Conservation (phyloP, 2,329 filamentous ascomycete genomes). For the Beauveria pseudobassiana region DNA sequence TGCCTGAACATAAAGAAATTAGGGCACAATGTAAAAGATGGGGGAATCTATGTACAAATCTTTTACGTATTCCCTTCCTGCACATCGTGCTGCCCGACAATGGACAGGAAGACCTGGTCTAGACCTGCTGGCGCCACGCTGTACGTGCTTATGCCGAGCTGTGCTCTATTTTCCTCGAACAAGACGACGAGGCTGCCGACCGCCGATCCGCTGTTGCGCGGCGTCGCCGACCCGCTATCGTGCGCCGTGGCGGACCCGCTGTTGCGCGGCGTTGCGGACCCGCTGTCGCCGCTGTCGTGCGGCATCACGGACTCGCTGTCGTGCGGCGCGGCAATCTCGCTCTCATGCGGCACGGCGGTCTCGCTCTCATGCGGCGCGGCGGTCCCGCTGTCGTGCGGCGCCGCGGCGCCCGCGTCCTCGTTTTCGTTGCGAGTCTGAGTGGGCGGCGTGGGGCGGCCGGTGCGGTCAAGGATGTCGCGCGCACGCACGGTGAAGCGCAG, state of each 20-base stretch:
- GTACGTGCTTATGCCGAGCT: conserved; percentile 74
- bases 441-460: not conserved
- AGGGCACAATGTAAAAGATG: no score
- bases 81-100: conserved; percentile 74
- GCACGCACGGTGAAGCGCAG: conserved; percentile 73
- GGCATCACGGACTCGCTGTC: conserved; percentile 29
- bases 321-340: conserved; percentile 32
- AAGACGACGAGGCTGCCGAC: conserved; percentile 64
- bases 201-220: conserved; percentile 34
- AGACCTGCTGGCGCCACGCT: conserved; percentile 80
- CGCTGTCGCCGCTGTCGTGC: conserved; percentile 14
- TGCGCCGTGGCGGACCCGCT: conserved; percentile 31
- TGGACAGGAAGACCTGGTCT: conserved; percentile 83
- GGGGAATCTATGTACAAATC: no score
- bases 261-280: conserved; percentile 34
- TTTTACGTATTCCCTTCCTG: conserved; percentile 54
- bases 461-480: conserved; percentile 14
- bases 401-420: conserved; percentile 22
- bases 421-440: not conserved
- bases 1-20: no score
- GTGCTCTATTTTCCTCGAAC: conserved; percentile 62
- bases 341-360: conserved; percentile 30
- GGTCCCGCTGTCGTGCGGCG: not conserved
- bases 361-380: conserved; percentile 33
- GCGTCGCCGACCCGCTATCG: not conserved